Evolutionary conservation across 305 asterid species (phyloP).

Genomic region (Solanum hybrid): DNA sequence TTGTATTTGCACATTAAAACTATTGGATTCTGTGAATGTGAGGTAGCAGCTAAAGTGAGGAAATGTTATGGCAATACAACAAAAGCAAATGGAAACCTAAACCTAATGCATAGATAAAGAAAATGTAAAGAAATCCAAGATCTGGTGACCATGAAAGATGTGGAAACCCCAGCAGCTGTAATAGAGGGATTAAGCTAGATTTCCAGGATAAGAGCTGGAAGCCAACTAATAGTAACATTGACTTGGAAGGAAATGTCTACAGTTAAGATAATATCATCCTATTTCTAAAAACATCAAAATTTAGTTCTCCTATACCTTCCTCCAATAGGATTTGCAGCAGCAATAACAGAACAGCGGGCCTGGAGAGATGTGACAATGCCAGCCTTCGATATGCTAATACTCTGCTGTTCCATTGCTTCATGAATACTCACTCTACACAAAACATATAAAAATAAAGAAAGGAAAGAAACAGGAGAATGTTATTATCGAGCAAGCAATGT

Average conservation of each 20-base stretch:
- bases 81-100: not conserved
- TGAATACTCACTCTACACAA: conserved; percentile 91
- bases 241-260: not conserved
- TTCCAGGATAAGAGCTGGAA: not conserved
- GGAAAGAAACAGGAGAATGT: not conserved
- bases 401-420: conserved; percentile 99
- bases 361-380: conserved; percentile 95
- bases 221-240: not conserved
- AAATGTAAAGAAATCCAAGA: not conserved
- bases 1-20: not conserved
- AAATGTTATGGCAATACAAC: not conserved
- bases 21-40: not conserved
- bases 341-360: conserved; percentile 95
- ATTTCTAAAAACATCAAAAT: not conserved
- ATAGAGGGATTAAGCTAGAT: not conserved
- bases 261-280: not conserved
- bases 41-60: not conserved
- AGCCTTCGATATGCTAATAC: conserved; percentile 96
- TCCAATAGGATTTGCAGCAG: conserved; percentile 94
- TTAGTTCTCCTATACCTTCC: conserved; percentile 55
- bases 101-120: not conserved
- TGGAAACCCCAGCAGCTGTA: not conserved
- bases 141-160: not conserved
- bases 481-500: conserved; percentile 8
- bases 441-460: not conserved